Conservation (phyloP, 805 yeast genomes). For the Zygoascus biomembranicola region DNA sequence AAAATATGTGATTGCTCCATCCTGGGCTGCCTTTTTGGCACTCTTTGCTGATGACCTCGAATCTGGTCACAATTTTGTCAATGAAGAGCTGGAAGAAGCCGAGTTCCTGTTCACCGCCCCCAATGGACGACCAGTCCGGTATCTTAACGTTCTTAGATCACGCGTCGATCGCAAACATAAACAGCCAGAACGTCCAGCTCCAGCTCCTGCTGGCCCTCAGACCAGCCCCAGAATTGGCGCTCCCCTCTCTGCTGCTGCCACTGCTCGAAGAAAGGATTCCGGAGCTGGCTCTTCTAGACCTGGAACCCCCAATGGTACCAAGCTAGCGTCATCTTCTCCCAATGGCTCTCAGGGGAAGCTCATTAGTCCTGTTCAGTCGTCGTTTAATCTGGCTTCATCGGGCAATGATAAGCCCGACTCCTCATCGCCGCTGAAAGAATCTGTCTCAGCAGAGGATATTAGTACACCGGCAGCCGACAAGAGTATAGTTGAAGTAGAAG, state of each 20-base stretch:
- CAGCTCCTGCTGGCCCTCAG: neutral
- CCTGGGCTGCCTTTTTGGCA: conserved; percentile 83
- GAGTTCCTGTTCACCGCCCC: conserved; percentile 42
- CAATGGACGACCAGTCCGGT: conserved; percentile 65
- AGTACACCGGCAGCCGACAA: conserved; percentile 2
- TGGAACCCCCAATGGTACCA: neutral
- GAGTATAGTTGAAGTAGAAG: neutral
- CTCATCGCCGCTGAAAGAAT: neutral
- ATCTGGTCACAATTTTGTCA: conserved; percentile 67
- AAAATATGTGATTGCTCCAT: conserved; percentile 75
- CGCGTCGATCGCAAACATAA: conserved; percentile 30
- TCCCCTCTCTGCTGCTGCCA: conserved; percentile 5
- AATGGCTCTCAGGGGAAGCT: conserved; percentile 1
- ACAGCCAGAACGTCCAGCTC: conserved; percentile 3
- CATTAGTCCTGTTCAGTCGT: neutral
- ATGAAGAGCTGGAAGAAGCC: conserved; percentile 57
- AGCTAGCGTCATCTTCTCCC: neutral
- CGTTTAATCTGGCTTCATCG: neutral
- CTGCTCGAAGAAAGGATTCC: neutral
- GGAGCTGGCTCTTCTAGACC: conserved; percentile 2
- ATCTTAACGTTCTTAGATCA: conserved; percentile 48
- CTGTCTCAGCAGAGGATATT: neutral
- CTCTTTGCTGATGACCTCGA: conserved; percentile 83
- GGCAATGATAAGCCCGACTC: neutral
- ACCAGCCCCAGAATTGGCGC: neutral